phyloP scores from a whole-genome alignment of 2,329 filamentous ascomycete species.

The Coniochaeta prunicola region DNA sequence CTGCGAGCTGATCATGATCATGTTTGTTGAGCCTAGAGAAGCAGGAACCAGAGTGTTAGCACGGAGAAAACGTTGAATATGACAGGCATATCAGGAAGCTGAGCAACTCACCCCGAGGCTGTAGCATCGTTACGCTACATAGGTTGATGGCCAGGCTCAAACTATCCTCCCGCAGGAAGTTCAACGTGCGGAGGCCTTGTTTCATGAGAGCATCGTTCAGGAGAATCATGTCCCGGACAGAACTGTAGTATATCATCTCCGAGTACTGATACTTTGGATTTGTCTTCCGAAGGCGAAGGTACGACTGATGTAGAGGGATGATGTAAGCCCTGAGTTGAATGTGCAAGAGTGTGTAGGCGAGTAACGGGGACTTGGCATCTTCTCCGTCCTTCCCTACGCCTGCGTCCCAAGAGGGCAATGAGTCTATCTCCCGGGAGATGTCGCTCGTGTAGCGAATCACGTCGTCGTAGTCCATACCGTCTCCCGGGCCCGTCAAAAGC shows the following conservation, averaged over 20 bases:
- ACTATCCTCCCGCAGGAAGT: constrained; percentile 53
- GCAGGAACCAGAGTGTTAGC: constrained; percentile 14
- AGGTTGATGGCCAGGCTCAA: constrained; percentile 54
- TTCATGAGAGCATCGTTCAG: constrained; percentile 54
- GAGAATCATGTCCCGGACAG: constrained; percentile 54
- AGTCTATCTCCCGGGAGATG: constrained; percentile 53
- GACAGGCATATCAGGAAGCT: neutral
- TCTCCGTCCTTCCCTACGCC: constrained; percentile 25
- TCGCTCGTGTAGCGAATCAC: constrained; percentile 55
- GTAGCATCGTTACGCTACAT: constrained; percentile 53
- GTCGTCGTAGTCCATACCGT: constrained; percentile 53
- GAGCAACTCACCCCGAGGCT: constrained; percentile 35
- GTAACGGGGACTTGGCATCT: constrained; percentile 45
- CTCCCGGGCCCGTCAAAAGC: constrained; percentile 45
- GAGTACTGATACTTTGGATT: constrained; percentile 57
- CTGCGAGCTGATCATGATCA: constrained; percentile 55
- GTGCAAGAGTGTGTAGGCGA: constrained; percentile 53
- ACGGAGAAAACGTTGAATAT: neutral
- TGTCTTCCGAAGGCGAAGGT: constrained; percentile 49
- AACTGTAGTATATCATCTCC: constrained; percentile 57
- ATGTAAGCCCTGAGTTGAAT: constrained; percentile 56
- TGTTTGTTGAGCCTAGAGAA: constrained; percentile 40
- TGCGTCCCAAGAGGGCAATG: constrained; percentile 49
- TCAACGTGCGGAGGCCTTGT: constrained; percentile 50
- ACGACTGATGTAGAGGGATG: constrained; percentile 53